Conservation (phyloP, 2,329 filamentous ascomycete species). For the Ceratocystis colombiana region DNA sequence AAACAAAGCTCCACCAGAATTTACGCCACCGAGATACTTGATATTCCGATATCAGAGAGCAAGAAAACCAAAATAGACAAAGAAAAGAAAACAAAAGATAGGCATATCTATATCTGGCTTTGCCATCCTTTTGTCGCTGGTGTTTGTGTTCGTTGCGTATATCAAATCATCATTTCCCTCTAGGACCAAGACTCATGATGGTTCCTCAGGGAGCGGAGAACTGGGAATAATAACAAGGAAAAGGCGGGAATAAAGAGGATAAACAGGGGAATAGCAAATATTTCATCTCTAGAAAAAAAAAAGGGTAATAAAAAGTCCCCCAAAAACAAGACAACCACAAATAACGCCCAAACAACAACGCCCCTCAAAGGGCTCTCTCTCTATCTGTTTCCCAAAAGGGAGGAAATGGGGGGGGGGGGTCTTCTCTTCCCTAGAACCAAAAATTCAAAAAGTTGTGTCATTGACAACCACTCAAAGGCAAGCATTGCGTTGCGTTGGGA, state of each 20-base stretch:
- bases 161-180: background rate
- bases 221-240: conserved; percentile 1
- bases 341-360: background rate
- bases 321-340: background rate
- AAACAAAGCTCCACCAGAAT: background rate
- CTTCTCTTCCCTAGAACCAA: no score
- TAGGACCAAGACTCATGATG: conserved; percentile 10
- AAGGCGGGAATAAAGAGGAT: background rate
- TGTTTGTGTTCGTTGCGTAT: background rate
- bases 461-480: no score
- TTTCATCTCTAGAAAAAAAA: background rate
- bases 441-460: no score
- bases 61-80: no score
- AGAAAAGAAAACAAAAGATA: no score
- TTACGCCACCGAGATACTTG: background rate
- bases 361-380: background rate
- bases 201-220: background rate
- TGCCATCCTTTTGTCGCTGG: no score
- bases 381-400: background rate
- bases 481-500: background rate
- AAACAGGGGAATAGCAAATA: background rate
- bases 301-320: background rate
- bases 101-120: no score
- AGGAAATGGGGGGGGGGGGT: no score
- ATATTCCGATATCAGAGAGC: no score